A percentile compares a stretch with the other conserved stretches of the same genome.
Conservation (phyloP, 2,329 filamentous ascomycete genomes). For the Pestalotiopsis sp. region DNA sequence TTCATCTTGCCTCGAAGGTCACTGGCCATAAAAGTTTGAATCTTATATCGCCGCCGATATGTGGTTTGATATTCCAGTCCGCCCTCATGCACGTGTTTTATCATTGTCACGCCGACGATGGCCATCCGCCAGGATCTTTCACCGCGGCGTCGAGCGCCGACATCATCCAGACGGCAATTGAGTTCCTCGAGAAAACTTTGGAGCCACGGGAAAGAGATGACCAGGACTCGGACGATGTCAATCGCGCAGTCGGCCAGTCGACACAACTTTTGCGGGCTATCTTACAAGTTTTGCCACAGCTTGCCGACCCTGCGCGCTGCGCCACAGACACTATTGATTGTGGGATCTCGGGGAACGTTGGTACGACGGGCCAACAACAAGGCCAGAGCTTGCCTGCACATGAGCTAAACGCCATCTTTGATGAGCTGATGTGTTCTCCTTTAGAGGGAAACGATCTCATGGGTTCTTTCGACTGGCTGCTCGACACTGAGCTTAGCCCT, state of each 20-base stretch:
- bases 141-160: neutral
- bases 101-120: neutral
- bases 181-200: neutral
- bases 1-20: neutral
- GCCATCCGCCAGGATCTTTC: neutral
- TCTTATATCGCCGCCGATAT: neutral
- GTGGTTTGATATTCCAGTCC: constrained; percentile 4
- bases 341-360: neutral
- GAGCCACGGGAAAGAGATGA: neutral
- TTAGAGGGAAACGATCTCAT: neutral
- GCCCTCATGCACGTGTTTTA: constrained; percentile 8
- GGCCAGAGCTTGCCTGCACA: neutral
- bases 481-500: neutral
- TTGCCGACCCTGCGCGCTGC: neutral
- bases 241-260: neutral
- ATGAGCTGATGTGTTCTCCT: neutral
- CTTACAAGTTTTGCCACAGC: neutral
- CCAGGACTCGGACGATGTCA: neutral
- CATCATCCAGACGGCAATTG: neutral
- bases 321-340: neutral
- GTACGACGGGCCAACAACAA: neutral
- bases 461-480: neutral
- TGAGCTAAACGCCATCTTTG: neutral
- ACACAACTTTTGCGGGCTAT: neutral
- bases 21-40: neutral